Evolutionary conservation across 169 alveolate species (phyloP), one percentile per base, ranked within the genome.

Genomic region (Perkinsus chesapeaki): DNA sequence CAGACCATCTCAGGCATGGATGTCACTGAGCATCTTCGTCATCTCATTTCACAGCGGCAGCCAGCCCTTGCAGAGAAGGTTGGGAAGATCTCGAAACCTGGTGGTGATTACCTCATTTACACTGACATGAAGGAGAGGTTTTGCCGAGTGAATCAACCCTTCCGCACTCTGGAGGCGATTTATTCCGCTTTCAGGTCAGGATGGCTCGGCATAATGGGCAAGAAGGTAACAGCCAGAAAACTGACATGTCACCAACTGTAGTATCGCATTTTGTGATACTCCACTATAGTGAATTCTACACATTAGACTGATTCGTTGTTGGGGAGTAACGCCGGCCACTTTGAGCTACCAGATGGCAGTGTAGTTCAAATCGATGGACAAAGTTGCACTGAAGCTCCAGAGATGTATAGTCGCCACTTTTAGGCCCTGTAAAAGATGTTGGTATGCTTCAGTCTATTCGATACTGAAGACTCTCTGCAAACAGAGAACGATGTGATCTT

Each of bases 291-390:
- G n/a, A n/a, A n/a, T n/a, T n/a, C n/a, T n/a, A n/a, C n/a, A n/a
- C n/a, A n/a, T 60, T 16, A 60, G 82, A 34, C 82, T 16, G 82
- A 16, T 16, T 5, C 82, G 12, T 12, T 34, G 12, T 9, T 34
- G 82, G 27, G 82, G 37, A 20, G 31, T 34, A 60, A 60, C 91
- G 94, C 92, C 82, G 92, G 95, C 60, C 90, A 90, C 48, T 96
- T 95, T 94, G 98, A 96, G 73, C 94, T 96, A 92, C 98, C 98
- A 16, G 96, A 95, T 92, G 96, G 95, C 3, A 94, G 95, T 31
- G 95, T 95, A 39, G 96, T 96, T 60, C 60, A 93, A 39, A 94
- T 96, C 19, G 95, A 96, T 60, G 95, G 95, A 72, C 94, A 94
- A 39, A 93, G 92, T 27, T 82, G 95, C 43, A 92, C 93, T 60